Evolutionary conservation across 2,329 filamentous ascomycete species (phyloP).

Genomic region (Dactylonectria macrodidyma): DNA sequence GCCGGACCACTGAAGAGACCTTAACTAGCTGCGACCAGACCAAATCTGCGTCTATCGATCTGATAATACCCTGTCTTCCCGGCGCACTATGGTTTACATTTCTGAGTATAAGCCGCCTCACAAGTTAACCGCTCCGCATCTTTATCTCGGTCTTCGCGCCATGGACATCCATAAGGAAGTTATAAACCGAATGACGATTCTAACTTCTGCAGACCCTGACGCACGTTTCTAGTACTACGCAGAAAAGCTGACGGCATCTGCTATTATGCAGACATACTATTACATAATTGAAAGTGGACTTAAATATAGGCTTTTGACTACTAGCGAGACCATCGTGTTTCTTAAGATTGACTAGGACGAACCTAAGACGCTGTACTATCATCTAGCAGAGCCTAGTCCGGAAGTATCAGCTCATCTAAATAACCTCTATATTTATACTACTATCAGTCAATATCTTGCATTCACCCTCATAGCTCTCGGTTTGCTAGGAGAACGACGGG

Average conservation of each 20-base stretch:
- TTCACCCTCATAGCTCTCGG: no score
- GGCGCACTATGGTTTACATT: no score
- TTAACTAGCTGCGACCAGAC: not conserved
- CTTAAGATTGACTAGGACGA: slow-evolving; percentile 53
- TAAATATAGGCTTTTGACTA: slow-evolving; percentile 54
- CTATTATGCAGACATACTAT: slow-evolving; percentile 56
- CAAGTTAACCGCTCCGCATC: no score
- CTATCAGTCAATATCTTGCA: slow-evolving; percentile 28
- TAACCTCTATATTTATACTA: slow-evolving; percentile 41
- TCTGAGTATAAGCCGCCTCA: no score
- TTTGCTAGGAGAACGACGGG: not conserved
- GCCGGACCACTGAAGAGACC: slow-evolving; percentile 23
- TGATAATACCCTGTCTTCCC: slow-evolving; percentile 15
- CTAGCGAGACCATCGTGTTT: slow-evolving; percentile 60
- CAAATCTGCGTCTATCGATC: slow-evolving; percentile 6
- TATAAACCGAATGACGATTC: no score
- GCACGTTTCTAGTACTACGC: slow-evolving; percentile 38
- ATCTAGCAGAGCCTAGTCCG: no score
- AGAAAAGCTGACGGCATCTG: slow-evolving; percentile 55
- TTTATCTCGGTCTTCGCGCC: no score
- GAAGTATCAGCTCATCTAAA: slow-evolving; percentile 43
- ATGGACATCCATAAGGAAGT: no score
- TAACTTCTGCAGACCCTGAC: not conserved
- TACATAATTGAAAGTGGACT: no score
- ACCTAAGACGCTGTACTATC: slow-evolving; percentile 28